A percentile compares a stretch with the other conserved stretches of the same genome.
phyloP scores from a whole-genome alignment of 345 rosid genomes.

The Salix koriyanagi region DNA sequence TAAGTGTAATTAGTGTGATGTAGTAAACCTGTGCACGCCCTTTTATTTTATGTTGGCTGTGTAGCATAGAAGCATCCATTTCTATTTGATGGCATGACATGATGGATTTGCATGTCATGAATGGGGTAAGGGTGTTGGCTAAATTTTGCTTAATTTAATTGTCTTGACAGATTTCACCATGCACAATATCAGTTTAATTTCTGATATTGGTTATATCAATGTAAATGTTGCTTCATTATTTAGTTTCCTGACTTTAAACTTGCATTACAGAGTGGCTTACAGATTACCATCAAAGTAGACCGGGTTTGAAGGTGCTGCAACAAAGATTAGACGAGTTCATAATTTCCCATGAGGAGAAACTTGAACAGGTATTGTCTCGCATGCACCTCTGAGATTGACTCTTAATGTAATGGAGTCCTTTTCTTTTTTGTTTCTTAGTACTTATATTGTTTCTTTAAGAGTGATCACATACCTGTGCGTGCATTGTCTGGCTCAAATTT shows the following conservation, averaged over 20 bases:
- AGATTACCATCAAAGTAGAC: slow-evolving; percentile 65
- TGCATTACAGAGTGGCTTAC: slow-evolving; percentile 68
- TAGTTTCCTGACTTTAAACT: slow-evolving; percentile 10
- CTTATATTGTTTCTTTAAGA: neutral
- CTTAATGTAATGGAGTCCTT: neutral
- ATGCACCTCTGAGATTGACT: neutral
- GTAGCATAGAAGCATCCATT: neutral
- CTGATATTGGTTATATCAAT: neutral
- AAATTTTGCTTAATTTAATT: neutral
- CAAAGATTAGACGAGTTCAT: slow-evolving; percentile 81
- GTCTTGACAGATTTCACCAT: neutral
- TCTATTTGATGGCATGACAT: neutral
- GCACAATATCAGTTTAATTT: neutral
- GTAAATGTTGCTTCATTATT: neutral
- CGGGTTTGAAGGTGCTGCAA: slow-evolving; percentile 69
- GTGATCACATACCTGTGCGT: neutral
- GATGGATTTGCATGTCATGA: neutral
- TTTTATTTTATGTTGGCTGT: neutral
- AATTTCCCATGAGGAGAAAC: slow-evolving; percentile 58
- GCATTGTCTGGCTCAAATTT: neutral
- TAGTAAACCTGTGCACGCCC: neutral
- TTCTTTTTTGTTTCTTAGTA: neutral
- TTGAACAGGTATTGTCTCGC: slow-evolving; percentile 55
- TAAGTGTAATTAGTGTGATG: neutral
- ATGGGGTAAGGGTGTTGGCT: neutral